Base-by-base conservation (phyloP, 2,329 filamentous ascomycete genomes). In the Fonsecaea pedrosoi region DNA sequence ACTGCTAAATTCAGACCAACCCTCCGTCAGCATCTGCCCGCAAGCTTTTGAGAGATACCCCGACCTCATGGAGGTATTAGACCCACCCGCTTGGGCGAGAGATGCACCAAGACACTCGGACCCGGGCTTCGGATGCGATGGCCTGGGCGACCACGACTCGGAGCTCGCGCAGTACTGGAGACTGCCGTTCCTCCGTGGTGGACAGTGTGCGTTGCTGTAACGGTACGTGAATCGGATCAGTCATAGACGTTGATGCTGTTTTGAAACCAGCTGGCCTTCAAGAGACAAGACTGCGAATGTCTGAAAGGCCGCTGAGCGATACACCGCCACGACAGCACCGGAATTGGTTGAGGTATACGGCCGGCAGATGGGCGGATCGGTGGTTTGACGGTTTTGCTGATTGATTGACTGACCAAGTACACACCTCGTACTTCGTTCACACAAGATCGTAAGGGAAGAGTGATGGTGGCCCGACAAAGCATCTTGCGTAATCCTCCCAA, bases 71-170 rank as follows among this genome's bases (percentile, higher is more conserved):
- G 54, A 57, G 54, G 30, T 57, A 10, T 2, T 13, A 15, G n/a
- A 37, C 21, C 32, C 34, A 13, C 54, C 54, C 1, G 10, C 32
- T 32, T 37, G 30, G 54, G 54, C 25, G 4, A 10, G 30, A 15
- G 34, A 57, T 3, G 54, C 54, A 12, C 12, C 6, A 38, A 34
- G 54, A 32, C 7, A 30, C n/a, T 34, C n/a, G 6, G 32, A 38
- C 9, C 15, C 4, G 4, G 54, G 54, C 9, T 30, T 13, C 37
- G 18, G 30, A 9, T 57, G 54, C 34, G 21, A 57, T 37, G 54
- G 54, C 12, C 54, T 57, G 4, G 54, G 34, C 30, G 54, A 57
- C n/a, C 54, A 57, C 18, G 54, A 38, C 18, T 35, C 30, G 54
- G 34, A 37, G 9, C 12, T 21, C 15, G 40, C 21, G 21, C 21